Evolutionary conservation across 1,284 basidiomycete species (phyloP).

Genomic region (Microbotryum saponariae): DNA sequence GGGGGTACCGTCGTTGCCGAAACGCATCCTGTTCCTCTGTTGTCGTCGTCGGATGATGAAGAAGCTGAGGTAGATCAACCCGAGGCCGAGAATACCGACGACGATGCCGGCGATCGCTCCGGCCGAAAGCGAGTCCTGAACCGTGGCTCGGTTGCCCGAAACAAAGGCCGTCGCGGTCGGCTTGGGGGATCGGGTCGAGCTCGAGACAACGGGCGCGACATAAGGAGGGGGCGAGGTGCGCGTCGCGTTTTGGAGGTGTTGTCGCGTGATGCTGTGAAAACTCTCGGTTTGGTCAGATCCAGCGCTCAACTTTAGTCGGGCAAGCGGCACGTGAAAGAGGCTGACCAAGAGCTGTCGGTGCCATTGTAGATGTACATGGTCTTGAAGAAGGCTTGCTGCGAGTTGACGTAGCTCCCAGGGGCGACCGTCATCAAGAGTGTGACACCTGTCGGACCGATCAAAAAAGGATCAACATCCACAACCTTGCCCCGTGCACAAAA

Average conservation of each 20-base stretch:
- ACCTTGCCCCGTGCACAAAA: too few species aligned
- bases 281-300: too few species aligned
- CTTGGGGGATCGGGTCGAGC: background rate
- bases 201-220: background rate
- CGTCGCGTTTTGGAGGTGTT: background rate
- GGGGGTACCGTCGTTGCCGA: too few species aligned
- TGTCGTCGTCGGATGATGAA: background rate
- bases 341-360: conserved; percentile 3
- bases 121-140: background rate
- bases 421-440: too few species aligned
- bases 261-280: background rate
- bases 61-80: conserved; percentile 1
- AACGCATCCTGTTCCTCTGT: background rate
- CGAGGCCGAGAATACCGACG: background rate
- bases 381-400: background rate
- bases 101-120: conserved; percentile 5
- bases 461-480: too few species aligned
- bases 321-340: background rate
- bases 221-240: too few species aligned
- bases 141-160: conserved; percentile 3
- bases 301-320: background rate
- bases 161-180: background rate
- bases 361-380: conserved; percentile 3
- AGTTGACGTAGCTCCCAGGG: too few species aligned
- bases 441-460: too few species aligned